Evolutionary conservation across 768 basidiomycete species (phyloP).

Genomic region (Daedalea quercina): DNA sequence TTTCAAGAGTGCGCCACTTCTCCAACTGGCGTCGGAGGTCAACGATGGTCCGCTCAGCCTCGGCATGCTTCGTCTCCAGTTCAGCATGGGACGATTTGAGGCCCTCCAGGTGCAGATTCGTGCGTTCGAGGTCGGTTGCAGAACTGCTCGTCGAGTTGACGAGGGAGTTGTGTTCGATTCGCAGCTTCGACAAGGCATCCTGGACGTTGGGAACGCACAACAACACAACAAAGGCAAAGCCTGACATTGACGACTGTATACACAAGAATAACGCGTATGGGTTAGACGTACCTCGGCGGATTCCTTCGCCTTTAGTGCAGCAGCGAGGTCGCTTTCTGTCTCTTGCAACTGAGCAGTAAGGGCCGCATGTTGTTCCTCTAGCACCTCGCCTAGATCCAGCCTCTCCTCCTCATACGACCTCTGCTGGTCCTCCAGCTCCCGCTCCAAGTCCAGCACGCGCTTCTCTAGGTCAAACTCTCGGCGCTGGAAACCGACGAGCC

Average conservation of each 20-base stretch:
- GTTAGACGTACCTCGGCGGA: constrained; percentile 23
- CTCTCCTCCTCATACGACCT: constrained; percentile 40
- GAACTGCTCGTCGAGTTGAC: constrained; percentile 39
- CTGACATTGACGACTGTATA: constrained; percentile 1
- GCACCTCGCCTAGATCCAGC: constrained; percentile 24
- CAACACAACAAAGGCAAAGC: neutral
- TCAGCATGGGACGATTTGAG: constrained; percentile 45
- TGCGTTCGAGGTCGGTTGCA: constrained; percentile 48
- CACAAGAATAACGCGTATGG: neutral
- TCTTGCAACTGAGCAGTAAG: constrained; percentile 33
- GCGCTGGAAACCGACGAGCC: constrained; percentile 61
- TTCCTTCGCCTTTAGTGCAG: constrained; percentile 36
- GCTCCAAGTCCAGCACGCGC: constrained; percentile 46
- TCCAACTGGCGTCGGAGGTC: constrained; percentile 59
- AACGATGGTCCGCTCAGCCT: constrained; percentile 46
- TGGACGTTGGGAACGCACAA: constrained; percentile 10
- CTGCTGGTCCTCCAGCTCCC: constrained; percentile 28
- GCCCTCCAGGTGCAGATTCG: constrained; percentile 51
- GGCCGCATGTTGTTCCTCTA: constrained; percentile 25
- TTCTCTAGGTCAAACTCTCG: constrained; percentile 55
- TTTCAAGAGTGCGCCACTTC: constrained; percentile 65
- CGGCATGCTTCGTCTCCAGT: constrained; percentile 49
- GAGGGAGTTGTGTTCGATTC: constrained; percentile 44
- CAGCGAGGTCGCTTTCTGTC: constrained; percentile 32
- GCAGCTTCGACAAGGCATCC: constrained; percentile 37